Evolutionary conservation across 2,329 filamentous ascomycete species (phyloP), one percentile per base, ranked within the genome.

Genomic region (Neodidymelliopsis sp.): DNA sequence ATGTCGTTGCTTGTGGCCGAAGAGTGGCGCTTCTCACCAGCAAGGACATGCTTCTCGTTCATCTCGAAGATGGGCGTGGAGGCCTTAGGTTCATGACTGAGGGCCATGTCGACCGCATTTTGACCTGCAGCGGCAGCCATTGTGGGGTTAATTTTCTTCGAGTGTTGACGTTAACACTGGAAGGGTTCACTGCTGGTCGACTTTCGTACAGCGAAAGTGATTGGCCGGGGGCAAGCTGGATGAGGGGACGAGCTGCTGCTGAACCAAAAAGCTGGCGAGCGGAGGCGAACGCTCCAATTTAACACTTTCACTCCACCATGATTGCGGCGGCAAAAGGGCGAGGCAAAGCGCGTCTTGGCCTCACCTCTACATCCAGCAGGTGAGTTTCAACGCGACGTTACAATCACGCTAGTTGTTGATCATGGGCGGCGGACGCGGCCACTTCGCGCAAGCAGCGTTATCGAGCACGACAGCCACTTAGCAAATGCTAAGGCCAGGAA

Each of bases 51-150:
- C 63, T 72, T 71, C 57, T 72, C 68, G 20, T 54, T 54, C 27
- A 63, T 39, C 52, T 72, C 70, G 33, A 61, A 71, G 22, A 71
- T 33, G 27, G 68, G 65, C 24, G 62, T 67, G 6, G 64, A 60
- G 31, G 65, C 39, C 51, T 65, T 65, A 41, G 70, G 70, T 60
- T 72, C 67, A 41, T 71, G 57, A 56, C 62, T 65, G 57, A 70
- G 60, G 51, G 70, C 70, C 52, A 72, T 57, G 44, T 73, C 70
- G 16, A 62, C 56, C 49, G 54, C 46, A 45, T 72, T 71, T 40
- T 66, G 67, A 22, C 57, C 67, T 29, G 66, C 59, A 23, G 62
- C 59, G 35, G 58, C 60, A 53, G 67, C 51, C 69, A 72, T 72
- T 41, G 29, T 67, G 54, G 28, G 54, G 28, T 31, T 25, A 49